Evolutionary conservation across 306 rosid genomes (phyloP).

Genomic region (Dalbergia cultrata): DNA sequence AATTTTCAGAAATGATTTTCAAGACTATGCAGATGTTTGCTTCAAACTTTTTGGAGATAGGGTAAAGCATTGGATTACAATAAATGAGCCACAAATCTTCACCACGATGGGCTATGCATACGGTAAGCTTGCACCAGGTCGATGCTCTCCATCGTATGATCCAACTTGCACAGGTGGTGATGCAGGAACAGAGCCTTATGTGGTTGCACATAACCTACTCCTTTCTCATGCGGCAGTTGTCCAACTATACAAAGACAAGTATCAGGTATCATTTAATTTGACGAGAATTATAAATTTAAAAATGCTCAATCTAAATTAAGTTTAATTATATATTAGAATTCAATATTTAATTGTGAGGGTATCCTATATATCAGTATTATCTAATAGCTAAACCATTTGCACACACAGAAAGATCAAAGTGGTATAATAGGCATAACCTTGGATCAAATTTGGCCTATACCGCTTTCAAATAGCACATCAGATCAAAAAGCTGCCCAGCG

Average conservation of each 20-base stretch:
- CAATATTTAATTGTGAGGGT: neutral
- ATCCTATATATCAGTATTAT: no score
- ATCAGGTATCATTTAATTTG: slow-evolving; percentile 44
- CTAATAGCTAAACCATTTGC: neutral
- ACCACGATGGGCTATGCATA: slow-evolving; percentile 38
- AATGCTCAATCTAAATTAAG: neutral
- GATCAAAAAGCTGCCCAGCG: slow-evolving; percentile 56
- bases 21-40: slow-evolving; percentile 61
- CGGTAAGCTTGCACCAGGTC: slow-evolving; percentile 49
- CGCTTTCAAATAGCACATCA: slow-evolving; percentile 37
- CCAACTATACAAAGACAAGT: slow-evolving; percentile 49
- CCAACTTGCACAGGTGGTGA: slow-evolving; percentile 59
- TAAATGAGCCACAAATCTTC: slow-evolving; percentile 60
- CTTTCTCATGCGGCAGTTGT: slow-evolving; percentile 68
- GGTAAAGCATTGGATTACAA: slow-evolving; percentile 70
- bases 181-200: slow-evolving; percentile 65
- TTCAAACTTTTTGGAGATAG: slow-evolving; percentile 65
- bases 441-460: slow-evolving; percentile 54
- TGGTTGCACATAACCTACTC: slow-evolving; percentile 56
- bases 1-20: slow-evolving; percentile 53
- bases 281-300: neutral
- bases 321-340: neutral
- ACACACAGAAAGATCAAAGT: slow-evolving; percentile 63
- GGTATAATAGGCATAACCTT: slow-evolving; percentile 69
- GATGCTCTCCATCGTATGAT: slow-evolving; percentile 57